phyloP scores from a whole-genome alignment of 1,284 basidiomycete species.

The Tranzscheliella williamsii region DNA sequence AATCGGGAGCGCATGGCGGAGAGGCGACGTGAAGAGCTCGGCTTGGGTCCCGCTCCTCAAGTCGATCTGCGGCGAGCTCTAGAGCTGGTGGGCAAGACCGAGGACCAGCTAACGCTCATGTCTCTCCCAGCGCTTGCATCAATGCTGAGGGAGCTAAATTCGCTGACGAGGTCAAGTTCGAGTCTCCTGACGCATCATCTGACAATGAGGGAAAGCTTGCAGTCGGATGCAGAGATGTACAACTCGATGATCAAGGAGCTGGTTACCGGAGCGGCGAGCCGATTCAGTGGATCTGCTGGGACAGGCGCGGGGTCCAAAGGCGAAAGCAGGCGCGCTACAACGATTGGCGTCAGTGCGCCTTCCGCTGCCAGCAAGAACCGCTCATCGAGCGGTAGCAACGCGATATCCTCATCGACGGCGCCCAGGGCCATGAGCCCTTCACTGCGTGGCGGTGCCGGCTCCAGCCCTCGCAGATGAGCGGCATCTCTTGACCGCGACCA shows the following conservation, averaged over 20 bases:
- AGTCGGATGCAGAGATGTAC: constrained; percentile 56
- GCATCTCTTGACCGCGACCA: too few species aligned
- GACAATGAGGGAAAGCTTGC: constrained; percentile 50
- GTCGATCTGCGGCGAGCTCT: constrained; percentile 44
- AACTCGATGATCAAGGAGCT: constrained; percentile 58
- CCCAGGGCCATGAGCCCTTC: constrained; percentile 21
- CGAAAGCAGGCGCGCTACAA: constrained; percentile 16
- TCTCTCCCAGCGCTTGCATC: constrained; percentile 50
- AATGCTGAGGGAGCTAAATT: constrained; percentile 43
- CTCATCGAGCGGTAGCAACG: constrained; percentile 7
- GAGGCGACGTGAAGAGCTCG: constrained; percentile 44
- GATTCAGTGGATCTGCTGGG: constrained; percentile 19
- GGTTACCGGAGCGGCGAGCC: constrained; percentile 50
- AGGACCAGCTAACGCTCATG: constrained; percentile 52
- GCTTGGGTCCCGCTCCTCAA: constrained; percentile 28
- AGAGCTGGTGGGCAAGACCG: constrained; percentile 35
- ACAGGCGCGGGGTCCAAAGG: background rate
- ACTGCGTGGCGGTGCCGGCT: constrained; percentile 13
- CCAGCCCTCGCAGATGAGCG: constrained; percentile 11
- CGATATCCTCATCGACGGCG: too few species aligned
- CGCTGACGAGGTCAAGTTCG: constrained; percentile 44
- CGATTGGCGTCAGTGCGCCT: constrained; percentile 12
- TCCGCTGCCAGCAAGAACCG: constrained; percentile 10
- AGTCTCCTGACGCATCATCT: constrained; percentile 54
- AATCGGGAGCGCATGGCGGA: constrained; percentile 40